Base-by-base conservation (phyloP, 225 moss, liverwort and hornwort species). In the Rhytidiadelphus loreus region DNA sequence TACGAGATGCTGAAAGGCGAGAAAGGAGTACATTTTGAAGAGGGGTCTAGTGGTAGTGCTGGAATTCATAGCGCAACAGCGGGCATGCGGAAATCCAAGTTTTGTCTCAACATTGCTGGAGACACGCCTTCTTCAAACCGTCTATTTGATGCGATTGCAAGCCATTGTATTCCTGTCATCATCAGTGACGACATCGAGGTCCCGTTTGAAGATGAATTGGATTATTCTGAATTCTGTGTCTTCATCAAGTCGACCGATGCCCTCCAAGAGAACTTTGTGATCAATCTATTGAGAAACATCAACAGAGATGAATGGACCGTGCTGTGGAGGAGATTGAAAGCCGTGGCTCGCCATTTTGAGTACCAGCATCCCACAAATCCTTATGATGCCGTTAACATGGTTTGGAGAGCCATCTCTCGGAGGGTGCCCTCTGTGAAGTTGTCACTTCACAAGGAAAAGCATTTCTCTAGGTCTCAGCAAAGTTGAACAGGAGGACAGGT, bases 111-210 rank as follows among this genome's bases (percentile, higher is more conserved):
- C 68, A 89, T 91, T 74, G 93, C 93, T 85, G 93, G 93, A 46
- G 93, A 93, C 62, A 93, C 91, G 35, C 93, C 93, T 74, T 93
- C 93, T 70, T 93, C 93, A 62, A 91, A 91, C 60, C 93, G 93
- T 55, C 82, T 93, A 6, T 93, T 93, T 87, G 93, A 93, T 89
- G 87, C 93, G 44, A 90, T 93, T 73, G 90, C 93, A 43, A 91
- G 93, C 89, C 91, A 82, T 33, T 93, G 93, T 44, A 59, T 93
- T 63, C 93, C 93, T 62, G 93, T 91, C 62, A 93, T 93, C 83
- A 91, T 93, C 78, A 93, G 90, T 78, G 91, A 93, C 55, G 86
- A 93, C 65, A 87, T 92, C 41, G 92, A 92, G 87, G 22, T 90
- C 87, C 92, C 92, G 10, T 92, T 88, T 73, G 92, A 92, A 65